Evolutionary conservation across 75 land plant genomes (phyloP).

Genomic region (Picea sitchensis): DNA sequence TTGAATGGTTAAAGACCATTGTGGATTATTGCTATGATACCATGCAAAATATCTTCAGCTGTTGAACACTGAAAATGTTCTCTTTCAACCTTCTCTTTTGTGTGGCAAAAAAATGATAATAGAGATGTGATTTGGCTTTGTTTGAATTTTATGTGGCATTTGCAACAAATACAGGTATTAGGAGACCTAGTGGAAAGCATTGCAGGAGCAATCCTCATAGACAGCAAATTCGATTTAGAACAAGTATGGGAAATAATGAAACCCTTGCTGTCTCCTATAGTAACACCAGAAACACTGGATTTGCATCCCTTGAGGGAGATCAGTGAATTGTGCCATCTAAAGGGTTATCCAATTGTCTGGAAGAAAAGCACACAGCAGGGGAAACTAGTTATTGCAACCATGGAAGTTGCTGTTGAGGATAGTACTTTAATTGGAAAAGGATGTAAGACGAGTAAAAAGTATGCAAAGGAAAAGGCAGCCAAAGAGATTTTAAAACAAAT

Average conservation of each 20-base stretch:
- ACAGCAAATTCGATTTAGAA: slow-evolving; percentile 61
- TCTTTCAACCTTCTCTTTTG: neutral
- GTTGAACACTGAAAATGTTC: neutral
- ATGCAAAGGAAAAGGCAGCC: slow-evolving; percentile 71
- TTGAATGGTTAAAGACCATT: neutral
- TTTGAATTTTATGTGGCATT: neutral
- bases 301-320: slow-evolving; percentile 72
- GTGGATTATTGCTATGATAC: neutral
- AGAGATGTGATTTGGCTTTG: neutral
- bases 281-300: slow-evolving; percentile 80
- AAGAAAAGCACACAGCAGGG: slow-evolving; percentile 30
- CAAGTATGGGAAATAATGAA: slow-evolving; percentile 75
- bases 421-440: slow-evolving; percentile 36
- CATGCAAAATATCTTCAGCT: neutral
- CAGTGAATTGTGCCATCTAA: slow-evolving; percentile 58
- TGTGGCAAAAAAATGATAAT: neutral
- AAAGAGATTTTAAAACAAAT: slow-evolving; percentile 41
- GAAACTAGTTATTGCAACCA: slow-evolving; percentile 32
- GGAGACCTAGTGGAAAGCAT: slow-evolving; percentile 97
- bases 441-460: slow-evolving; percentile 31
- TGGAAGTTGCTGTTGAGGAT: slow-evolving; percentile 52
- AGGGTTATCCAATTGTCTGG: slow-evolving; percentile 47
- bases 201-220: slow-evolving; percentile 90
- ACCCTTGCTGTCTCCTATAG: slow-evolving; percentile 81
- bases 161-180: slow-evolving; percentile 55